Evolutionary conservation across 768 basidiomycete genomes (phyloP), one percentile per base, ranked within the genome.

Genomic region (Coprinopsis sp.): DNA sequence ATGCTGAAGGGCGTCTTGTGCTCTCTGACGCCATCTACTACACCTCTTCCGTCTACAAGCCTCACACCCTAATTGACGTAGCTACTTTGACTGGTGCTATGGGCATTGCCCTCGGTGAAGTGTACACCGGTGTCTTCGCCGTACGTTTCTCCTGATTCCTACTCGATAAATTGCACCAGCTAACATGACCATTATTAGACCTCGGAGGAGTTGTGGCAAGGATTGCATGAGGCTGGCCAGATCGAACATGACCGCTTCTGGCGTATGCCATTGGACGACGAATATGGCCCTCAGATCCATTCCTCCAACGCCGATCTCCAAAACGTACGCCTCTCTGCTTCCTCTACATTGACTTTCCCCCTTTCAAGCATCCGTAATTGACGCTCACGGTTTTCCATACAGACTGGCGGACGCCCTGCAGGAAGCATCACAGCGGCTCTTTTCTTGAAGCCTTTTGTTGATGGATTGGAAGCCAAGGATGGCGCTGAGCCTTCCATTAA

Each of bases 201-300:
- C 12, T 87, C 87, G 2, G 84, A 89, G 52, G 64, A 71, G 19
- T 80, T 94, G 16, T 93, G 88, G 87, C 57, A 75, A 29, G 69
- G 77, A 44, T 75, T 94, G 10, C 69, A 79, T 51, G 69, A 60
- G 2, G 89, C 91, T 2, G 89, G 87, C 10, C 78, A 82, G 66
- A 64, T 66, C 12, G 87, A 90, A 56, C 77, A 85, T 57, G 89
- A 91, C 64, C 80, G 82, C 44, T 83, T 94, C 74, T 93, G 91
- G 91, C 79, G 91, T 22, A 81, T 93, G 82, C 91, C 91, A 8
- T 77, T 94, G 44, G 84, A 89, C 55, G 87, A 90, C 34, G 87
- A 83, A 47, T 94, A 74, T 53, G 81, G 78, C 1, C 77, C 80
- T 10, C 88, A 89, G 60, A 92, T 94, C 55, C 64, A 81, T 60